Conservation (phyloP, 169 alveolate genomes). For the Plasmodium gonderi region DNA sequence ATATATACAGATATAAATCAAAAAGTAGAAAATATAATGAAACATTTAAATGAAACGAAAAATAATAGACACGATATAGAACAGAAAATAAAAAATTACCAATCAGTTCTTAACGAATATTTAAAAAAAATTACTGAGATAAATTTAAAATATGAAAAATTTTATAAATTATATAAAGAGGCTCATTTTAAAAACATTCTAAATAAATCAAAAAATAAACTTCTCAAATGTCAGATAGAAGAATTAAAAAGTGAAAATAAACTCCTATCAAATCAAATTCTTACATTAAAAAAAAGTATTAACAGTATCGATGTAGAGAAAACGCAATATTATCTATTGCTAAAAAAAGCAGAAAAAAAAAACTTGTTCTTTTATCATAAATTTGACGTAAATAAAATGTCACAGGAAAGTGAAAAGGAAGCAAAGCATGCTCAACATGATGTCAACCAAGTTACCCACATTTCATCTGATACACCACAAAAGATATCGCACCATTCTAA, state of each 20-base stretch:
- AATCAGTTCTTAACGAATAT: slow-evolving; percentile 25
- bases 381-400: slow-evolving; percentile 19
- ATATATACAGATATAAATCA: slow-evolving; percentile 32
- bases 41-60: slow-evolving; percentile 26
- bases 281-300: slow-evolving; percentile 22
- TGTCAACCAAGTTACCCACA: neutral
- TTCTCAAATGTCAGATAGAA: slow-evolving; percentile 22
- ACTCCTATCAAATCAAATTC: slow-evolving; percentile 18
- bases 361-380: slow-evolving; percentile 30
- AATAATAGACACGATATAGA: slow-evolving; percentile 20
- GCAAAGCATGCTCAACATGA: neutral
- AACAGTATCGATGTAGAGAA: slow-evolving; percentile 28
- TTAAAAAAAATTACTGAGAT: slow-evolving; percentile 45
- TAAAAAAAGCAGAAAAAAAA: slow-evolving; percentile 56
- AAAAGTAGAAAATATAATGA: slow-evolving; percentile 22
- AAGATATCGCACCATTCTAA: neutral
- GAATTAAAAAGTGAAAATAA: slow-evolving; percentile 24
- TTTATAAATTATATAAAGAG: slow-evolving; percentile 59
- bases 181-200: slow-evolving; percentile 22
- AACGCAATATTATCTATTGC: slow-evolving; percentile 20
- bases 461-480: neutral
- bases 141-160: slow-evolving; percentile 47
- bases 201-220: slow-evolving; percentile 44
- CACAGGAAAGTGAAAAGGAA: neutral
- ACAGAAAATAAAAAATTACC: slow-evolving; percentile 37